These are phyloP conservation scores for Kluyveromyces siamensis DNA, from an alignment of 805 yeast genomes.

Conservation along the genomic window DNA sequence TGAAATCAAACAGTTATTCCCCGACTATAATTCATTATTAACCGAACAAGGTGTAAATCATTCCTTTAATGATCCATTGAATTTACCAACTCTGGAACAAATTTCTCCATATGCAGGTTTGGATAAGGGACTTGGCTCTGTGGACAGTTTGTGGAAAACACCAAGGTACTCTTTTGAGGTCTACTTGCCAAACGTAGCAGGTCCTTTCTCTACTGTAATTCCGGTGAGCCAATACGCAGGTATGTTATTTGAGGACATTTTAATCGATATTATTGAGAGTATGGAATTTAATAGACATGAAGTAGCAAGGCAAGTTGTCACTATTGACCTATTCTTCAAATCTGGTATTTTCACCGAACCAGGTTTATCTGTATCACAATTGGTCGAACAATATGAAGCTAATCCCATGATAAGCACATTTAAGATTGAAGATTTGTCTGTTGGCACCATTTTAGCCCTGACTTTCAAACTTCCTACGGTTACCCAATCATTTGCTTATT, in stretches of 20 bases:
- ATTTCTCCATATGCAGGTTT: slow-evolving; percentile 26
- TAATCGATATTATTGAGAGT: slow-evolving; percentile 64
- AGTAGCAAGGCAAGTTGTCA: slow-evolving; percentile 73
- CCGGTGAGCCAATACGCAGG: slow-evolving; percentile 41
- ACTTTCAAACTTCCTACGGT: slow-evolving; percentile 67
- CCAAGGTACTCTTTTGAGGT: slow-evolving; percentile 57
- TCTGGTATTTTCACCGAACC: slow-evolving; percentile 58
- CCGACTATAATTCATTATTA: slow-evolving; percentile 32
- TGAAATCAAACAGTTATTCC: slow-evolving; percentile 30
- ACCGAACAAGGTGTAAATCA: slow-evolving; percentile 23
- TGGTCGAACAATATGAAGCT: slow-evolving; percentile 36
- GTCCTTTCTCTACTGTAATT: slow-evolving; percentile 61
- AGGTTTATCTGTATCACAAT: slow-evolving; percentile 69
- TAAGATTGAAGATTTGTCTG: slow-evolving; percentile 85
- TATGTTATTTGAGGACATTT: slow-evolving; percentile 63
- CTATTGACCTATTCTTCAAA: slow-evolving; percentile 63
- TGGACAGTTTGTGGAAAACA: slow-evolving; percentile 59
- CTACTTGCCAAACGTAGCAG: slow-evolving; percentile 40
- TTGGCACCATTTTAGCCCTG: slow-evolving; percentile 72
- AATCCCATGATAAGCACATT: slow-evolving; percentile 51
- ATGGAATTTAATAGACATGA: slow-evolving; percentile 85
- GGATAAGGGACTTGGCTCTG: slow-evolving; percentile 35
- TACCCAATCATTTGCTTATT: slow-evolving; percentile 64
- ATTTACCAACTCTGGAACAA: slow-evolving; percentile 31
- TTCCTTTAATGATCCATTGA: slow-evolving; percentile 26